Evolutionary conservation across 2,329 filamentous ascomycete species (phyloP).

Genomic region (Phialophora expanda): DNA sequence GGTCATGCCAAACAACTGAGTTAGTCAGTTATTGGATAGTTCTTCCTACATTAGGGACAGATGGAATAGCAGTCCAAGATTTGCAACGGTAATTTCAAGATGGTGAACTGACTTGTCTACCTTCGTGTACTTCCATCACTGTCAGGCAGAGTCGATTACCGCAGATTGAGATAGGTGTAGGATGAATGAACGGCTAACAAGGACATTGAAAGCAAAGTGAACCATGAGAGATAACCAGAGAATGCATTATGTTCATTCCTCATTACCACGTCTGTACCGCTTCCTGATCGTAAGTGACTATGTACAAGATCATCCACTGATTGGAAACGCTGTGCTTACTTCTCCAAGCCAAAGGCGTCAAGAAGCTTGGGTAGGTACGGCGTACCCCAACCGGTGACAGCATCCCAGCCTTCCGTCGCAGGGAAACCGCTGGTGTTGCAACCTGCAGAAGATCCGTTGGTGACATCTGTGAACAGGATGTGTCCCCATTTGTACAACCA

Average conservation of each 20-base stretch:
- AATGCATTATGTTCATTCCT: slow-evolving; percentile 16
- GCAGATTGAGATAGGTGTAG: neutral
- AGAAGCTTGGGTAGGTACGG: slow-evolving; percentile 37
- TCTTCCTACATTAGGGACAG: neutral
- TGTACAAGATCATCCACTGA: slow-evolving; percentile 14
- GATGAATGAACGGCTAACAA: neutral
- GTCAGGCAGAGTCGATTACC: neutral
- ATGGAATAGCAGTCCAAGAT: no score
- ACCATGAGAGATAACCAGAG: slow-evolving; percentile 4
- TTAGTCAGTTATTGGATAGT: neutral
- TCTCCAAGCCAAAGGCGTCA: slow-evolving; percentile 31
- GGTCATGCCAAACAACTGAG: no score
- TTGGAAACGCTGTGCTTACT: slow-evolving; percentile 21
- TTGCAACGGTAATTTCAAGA: neutral
- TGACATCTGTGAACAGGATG: slow-evolving; percentile 43
- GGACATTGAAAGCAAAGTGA: slow-evolving; percentile 1
- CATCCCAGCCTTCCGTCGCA: slow-evolving; percentile 44
- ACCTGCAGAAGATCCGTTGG: slow-evolving; percentile 42
- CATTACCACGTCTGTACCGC: slow-evolving; percentile 13
- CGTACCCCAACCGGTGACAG: slow-evolving; percentile 45
- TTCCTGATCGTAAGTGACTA: slow-evolving; percentile 15
- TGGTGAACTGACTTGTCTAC: neutral
- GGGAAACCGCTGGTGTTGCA: slow-evolving; percentile 45
- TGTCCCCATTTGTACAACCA: slow-evolving; percentile 37
- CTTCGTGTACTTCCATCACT: neutral